Conservation (phyloP, 306 rosid genomes). For the Castanea crenata region DNA sequence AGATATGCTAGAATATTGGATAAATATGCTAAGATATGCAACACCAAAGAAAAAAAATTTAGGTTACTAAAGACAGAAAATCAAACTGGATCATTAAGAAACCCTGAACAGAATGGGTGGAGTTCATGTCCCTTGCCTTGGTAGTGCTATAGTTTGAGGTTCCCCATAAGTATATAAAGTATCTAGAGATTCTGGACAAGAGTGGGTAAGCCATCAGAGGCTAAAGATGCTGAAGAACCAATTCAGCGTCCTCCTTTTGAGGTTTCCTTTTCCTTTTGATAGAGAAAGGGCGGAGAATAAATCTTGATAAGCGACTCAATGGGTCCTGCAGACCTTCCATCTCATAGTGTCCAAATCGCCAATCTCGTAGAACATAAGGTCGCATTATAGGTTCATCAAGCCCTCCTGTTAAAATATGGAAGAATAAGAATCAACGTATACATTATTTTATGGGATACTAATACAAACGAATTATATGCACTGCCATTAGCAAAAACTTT, state of each 20-base stretch:
- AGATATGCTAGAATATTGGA: not conserved
- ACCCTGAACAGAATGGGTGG: not conserved
- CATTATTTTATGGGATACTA: not conserved
- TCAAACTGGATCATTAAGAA: not conserved
- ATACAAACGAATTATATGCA: not conserved
- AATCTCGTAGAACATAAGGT: slow-evolving; percentile 67
- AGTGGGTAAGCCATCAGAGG: slow-evolving; percentile 6
- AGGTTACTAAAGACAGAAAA: not conserved
- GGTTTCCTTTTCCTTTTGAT: slow-evolving; percentile 39
- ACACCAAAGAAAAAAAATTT: not conserved
- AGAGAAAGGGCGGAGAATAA: slow-evolving; percentile 43
- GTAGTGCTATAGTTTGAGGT: not conserved
- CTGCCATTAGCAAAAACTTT: not conserved
- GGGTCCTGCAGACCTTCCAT: slow-evolving; percentile 92
- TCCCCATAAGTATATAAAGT: not conserved
- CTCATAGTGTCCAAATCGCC: slow-evolving; percentile 96
- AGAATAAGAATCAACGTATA: not conserved
- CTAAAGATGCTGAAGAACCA: slow-evolving; percentile 62
- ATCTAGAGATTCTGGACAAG: not conserved
- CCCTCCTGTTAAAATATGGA: slow-evolving; percentile 57
- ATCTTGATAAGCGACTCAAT: slow-evolving; percentile 63
- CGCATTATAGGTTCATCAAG: slow-evolving; percentile 81
- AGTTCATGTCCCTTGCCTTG: not conserved
- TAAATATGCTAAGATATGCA: not conserved
- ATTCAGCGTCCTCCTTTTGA: slow-evolving; percentile 35